Percentiles rank a stretch among this genome's conserved stretches.
Evolutionary conservation across 2,329 filamentous ascomycete species (phyloP).

Genomic region (Davidsoniella eucalypti): DNA sequence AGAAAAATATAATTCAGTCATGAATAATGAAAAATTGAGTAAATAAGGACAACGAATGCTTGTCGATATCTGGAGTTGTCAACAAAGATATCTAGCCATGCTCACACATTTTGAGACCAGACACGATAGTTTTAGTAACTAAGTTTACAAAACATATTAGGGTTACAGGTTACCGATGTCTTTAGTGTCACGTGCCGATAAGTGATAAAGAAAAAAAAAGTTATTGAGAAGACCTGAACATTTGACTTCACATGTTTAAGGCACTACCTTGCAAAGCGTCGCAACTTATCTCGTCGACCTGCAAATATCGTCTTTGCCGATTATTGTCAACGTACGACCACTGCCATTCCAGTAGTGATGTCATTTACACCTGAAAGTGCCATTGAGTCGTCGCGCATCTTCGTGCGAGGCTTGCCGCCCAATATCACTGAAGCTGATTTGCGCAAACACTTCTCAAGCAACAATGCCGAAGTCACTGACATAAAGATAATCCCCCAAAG

Average conservation of each 20-base stretch:
- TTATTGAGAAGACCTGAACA: neutral
- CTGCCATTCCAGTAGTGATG: too few relatives aligned
- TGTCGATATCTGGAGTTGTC: too few relatives aligned
- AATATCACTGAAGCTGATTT: constrained; percentile 73
- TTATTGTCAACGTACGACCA: neutral
- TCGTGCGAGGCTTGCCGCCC: constrained; percentile 74
- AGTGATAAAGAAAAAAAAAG: constrained; percentile 13
- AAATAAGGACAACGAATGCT: neutral
- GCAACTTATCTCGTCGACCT: neutral
- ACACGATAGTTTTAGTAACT: too few relatives aligned
- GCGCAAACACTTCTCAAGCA: constrained; percentile 67
- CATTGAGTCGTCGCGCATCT: constrained; percentile 49
- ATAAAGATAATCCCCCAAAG: constrained; percentile 79
- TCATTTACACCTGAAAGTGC: constrained; percentile 10
- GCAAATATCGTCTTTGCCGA: neutral
- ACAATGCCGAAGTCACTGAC: constrained; percentile 67
- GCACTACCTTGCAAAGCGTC: too few relatives aligned
- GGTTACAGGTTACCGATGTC: too few relatives aligned
- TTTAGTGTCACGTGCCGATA: constrained; percentile 14
- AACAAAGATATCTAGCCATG: too few relatives aligned
- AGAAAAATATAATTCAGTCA: neutral
- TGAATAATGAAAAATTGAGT: neutral
- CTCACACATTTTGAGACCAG: too few relatives aligned
- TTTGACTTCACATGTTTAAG: neutral
- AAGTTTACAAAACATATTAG: too few relatives aligned